Evolutionary conservation across 768 basidiomycete genomes (phyloP).

Genomic region (Agaricus blazei): DNA sequence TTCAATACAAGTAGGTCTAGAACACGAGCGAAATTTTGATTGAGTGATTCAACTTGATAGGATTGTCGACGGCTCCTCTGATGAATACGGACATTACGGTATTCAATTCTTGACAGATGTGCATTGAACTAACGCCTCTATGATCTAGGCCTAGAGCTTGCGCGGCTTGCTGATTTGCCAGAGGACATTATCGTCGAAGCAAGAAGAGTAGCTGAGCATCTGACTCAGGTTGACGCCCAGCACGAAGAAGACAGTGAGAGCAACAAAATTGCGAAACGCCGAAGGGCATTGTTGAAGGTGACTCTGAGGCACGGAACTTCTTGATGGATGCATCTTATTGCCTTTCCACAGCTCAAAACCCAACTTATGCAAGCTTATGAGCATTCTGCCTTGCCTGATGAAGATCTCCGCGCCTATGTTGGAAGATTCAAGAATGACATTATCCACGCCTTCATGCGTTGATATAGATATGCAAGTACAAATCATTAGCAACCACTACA

Average conservation of each 20-base stretch:
- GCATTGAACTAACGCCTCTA: background rate
- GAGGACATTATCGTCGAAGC: slow-evolving; percentile 60
- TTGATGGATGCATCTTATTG: background rate
- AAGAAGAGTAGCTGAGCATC: slow-evolving; percentile 50
- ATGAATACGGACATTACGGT: slow-evolving; percentile 74
- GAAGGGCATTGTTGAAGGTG: slow-evolving; percentile 70
- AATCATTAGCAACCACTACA: background rate
- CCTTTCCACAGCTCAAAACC: slow-evolving; percentile 50
- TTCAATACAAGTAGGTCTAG: slow-evolving; percentile 65
- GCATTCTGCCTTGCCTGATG: slow-evolving; percentile 68
- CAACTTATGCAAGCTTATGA: slow-evolving; percentile 72
- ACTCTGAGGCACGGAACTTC: slow-evolving; percentile 1
- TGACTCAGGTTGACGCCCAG: slow-evolving; percentile 53
- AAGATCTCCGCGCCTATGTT: slow-evolving; percentile 63
- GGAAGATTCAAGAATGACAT: slow-evolving; percentile 67
- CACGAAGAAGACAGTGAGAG: slow-evolving; percentile 60
- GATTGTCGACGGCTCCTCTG: slow-evolving; percentile 67
- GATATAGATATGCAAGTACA: background rate
- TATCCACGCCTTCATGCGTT: slow-evolving; percentile 41
- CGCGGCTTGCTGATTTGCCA: slow-evolving; percentile 84
- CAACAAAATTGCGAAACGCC: slow-evolving; percentile 49
- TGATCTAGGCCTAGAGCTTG: slow-evolving; percentile 75
- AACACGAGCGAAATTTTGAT: background rate
- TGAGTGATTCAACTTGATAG: slow-evolving; percentile 30
- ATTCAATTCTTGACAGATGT: background rate